Base-by-base conservation (phyloP, 2,329 filamentous ascomycete species). In the Bipolaris gigantea region DNA sequence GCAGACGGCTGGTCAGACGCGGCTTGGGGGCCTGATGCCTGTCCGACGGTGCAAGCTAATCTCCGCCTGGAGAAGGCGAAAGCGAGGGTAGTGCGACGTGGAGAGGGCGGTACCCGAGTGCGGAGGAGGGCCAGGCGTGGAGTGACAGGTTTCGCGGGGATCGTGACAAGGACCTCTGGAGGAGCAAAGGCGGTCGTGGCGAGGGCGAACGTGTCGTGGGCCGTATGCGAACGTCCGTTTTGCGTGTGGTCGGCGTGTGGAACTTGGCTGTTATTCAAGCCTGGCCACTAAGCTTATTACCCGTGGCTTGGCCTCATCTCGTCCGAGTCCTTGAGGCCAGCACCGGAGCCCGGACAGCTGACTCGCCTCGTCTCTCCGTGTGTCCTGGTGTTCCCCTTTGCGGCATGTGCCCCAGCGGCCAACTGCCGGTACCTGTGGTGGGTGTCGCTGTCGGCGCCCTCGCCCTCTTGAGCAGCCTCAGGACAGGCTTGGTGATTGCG, bases 281-380 rank as follows among this genome's bases (percentile, higher is more conserved):
- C 48, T 19, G 16, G 9, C 6, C 18, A 43, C 53, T 49, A 50
- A 52, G 53, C 15, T 16, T n/a, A 25, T 23, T 23, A 44, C 42
- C 48, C 32, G 32, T 27, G 25, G 42, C 53, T 55, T 52, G 43
- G 48, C 53, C 16, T 27, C n/a, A 34, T 34, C n/a, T 42, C 36
- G n/a, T 43, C 40, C 19, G 32, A 27, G 48, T 33, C 32, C 16
- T 32, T 11, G 7, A 27, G 39, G 6, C n/a, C 39, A 42, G 19
- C 8, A 33, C 48, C 50, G 38, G 50, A 53, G 50, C 39, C 21
- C 21, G 38, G 25, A 32, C 30, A 19, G 13, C 18, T 50, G 50
- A 53, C 50, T 43, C 39, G 46, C 39, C 11, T 15, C n/a, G 38
- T 25, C 13, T 23, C 38, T 13, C 36, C 15, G n/a, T 7, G 11